A percentile compares a stretch with the other conserved stretches of the same genome.
phyloP scores from a whole-genome alignment of 2,329 filamentous ascomycete species.

The Cladosporium sp. region DNA sequence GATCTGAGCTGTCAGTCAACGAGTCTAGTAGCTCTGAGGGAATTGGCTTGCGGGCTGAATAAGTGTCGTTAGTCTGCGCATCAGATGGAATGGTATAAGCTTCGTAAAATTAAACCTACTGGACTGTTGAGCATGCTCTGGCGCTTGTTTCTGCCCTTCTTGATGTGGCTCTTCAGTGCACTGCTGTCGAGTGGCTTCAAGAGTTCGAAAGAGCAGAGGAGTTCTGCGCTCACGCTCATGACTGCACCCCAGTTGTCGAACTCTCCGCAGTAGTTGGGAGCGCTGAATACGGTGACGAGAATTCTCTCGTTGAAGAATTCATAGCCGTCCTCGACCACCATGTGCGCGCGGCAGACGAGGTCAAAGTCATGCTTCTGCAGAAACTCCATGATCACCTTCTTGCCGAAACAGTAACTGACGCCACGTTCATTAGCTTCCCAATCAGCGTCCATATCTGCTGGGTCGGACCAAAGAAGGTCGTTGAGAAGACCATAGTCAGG shows the following conservation, averaged over 20 bases:
- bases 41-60: constrained; percentile 46
- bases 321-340: constrained; percentile 99
- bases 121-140: constrained; percentile 96
- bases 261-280: constrained; percentile 97
- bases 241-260: constrained; percentile 99
- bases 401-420: constrained; percentile 97
- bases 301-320: constrained; percentile 97
- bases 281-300: constrained; percentile 94
- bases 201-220: constrained; percentile 95
- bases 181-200: constrained; percentile 95
- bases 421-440: constrained; percentile 98
- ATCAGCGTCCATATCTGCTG: constrained; percentile 90
- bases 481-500: constrained; percentile 95
- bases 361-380: constrained; percentile 94
- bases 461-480: constrained; percentile 95
- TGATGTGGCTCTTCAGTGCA: constrained; percentile 96
- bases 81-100: constrained; percentile 13
- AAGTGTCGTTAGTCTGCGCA: constrained; percentile 20
- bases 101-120: constrained; percentile 55
- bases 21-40: constrained; percentile 47
- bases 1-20: background rate
- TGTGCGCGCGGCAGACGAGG: constrained; percentile 92
- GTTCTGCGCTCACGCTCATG: constrained; percentile 92
- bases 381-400: constrained; percentile 97
- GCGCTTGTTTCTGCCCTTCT: constrained; percentile 92